These are phyloP conservation scores for Backusella luteola DNA, from an alignment of 192 early-diverging fungal genomes.

Conservation along the genomic window DNA sequence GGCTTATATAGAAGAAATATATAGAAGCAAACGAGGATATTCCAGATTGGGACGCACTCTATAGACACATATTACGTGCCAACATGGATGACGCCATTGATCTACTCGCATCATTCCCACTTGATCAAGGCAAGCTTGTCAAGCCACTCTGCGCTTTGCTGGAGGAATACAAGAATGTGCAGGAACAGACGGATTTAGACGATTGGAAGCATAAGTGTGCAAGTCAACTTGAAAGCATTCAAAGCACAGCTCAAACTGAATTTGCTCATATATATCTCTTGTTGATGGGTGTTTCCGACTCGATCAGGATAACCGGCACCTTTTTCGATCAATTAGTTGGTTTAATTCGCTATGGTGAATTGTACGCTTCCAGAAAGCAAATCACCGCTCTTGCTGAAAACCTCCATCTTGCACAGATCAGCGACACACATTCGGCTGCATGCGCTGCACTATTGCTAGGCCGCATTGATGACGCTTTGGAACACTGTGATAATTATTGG, in stretches of 20 bases:
- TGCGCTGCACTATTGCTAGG: not conserved
- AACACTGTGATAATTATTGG: not conserved
- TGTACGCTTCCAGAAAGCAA: not conserved
- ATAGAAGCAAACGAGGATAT: not conserved
- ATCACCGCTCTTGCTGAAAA: not conserved
- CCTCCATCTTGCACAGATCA: not conserved
- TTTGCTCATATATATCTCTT: not conserved
- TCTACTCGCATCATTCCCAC: not conserved
- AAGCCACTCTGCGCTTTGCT: not conserved
- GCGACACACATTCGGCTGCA: not conserved
- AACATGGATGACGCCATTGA: not conserved
- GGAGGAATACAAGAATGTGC: not conserved
- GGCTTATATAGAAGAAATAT: not conserved
- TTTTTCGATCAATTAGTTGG: not conserved
- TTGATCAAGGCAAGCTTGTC: not conserved
- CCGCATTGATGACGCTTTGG: not conserved
- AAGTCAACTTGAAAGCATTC: not conserved
- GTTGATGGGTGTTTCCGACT: not conserved
- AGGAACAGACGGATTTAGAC: not conserved
- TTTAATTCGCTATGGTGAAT: not conserved
- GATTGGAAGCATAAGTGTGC: not conserved
- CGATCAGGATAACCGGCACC: not conserved
- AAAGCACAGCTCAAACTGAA: not conserved
- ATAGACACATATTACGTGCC: not conserved
- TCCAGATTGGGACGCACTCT: not conserved